Evolutionary conservation across 495 filamentous ascomycete species (phyloP).

Genomic region (Hypoxylon rickii): DNA sequence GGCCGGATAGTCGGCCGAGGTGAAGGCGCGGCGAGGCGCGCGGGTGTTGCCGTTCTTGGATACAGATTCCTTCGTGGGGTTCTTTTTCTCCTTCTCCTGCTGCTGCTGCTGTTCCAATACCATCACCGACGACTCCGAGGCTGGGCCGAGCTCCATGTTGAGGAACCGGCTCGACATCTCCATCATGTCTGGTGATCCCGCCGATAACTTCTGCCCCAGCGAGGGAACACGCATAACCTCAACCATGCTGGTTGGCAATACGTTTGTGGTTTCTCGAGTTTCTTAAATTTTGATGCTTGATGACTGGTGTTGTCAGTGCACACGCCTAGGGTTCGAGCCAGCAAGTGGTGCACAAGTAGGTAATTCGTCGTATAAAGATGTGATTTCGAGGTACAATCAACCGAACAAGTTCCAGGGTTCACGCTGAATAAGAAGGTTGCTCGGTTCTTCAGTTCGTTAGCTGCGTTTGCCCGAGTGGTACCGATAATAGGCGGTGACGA

Average conservation of each 20-base stretch:
- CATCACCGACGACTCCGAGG: slow-evolving; percentile 25
- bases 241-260: slow-evolving; percentile 23
- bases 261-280: slow-evolving; percentile 9
- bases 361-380: slow-evolving; percentile 4
- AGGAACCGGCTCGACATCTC: slow-evolving; percentile 31
- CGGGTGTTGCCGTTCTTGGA: slow-evolving; percentile 9
- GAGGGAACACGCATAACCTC: slow-evolving; percentile 26
- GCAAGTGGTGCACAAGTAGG: slow-evolving; percentile 6
- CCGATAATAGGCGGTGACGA: slow-evolving; percentile 20
- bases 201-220: slow-evolving; percentile 19
- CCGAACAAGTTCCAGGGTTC: slow-evolving; percentile 11
- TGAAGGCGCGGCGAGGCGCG: slow-evolving; percentile 24
- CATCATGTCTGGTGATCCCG: slow-evolving; percentile 29
- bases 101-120: slow-evolving; percentile 25
- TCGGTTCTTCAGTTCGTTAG: slow-evolving; percentile 2
- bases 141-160: slow-evolving; percentile 30
- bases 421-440: slow-evolving; percentile 10
- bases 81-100: no score
- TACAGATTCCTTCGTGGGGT: slow-evolving; percentile 15
- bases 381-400: slow-evolving; percentile 9
- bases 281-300: slow-evolving; percentile 8
- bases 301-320: slow-evolving; percentile 13
- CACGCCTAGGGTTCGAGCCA: not conserved
- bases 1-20: slow-evolving; percentile 22
- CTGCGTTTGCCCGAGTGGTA: slow-evolving; percentile 4